Conservation (phyloP, 176 grass and related monocot genomes). For the Eragrostis curvula region DNA sequence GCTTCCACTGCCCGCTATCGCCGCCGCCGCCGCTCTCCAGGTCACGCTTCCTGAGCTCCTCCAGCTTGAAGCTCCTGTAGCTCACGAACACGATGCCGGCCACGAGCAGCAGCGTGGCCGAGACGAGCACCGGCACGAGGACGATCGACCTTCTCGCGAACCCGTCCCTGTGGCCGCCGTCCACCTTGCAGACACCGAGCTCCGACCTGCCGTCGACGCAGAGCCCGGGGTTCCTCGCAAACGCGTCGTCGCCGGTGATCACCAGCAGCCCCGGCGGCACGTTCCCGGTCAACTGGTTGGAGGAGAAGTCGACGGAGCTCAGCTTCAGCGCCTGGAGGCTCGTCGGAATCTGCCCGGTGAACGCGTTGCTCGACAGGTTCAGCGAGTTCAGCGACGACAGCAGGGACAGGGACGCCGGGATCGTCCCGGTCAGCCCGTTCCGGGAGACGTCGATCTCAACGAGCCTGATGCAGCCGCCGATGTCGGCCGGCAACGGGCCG, state of each 20-base stretch:
- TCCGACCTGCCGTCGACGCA: conserved; percentile 55
- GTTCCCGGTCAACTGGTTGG: conserved; percentile 60
- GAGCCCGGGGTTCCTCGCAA: conserved; percentile 57
- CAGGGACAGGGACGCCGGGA: conserved; percentile 51
- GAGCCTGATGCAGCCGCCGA: conserved; percentile 58
- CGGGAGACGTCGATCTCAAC: conserved; percentile 71
- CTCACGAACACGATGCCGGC: conserved; percentile 63
- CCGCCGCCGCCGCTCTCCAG: conserved; percentile 42
- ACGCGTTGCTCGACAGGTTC: conserved; percentile 58
- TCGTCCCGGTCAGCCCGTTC: conserved; percentile 61
- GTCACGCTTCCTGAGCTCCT: conserved; percentile 57
- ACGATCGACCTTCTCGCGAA: conserved; percentile 38
- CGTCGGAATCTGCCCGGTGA: conserved; percentile 63
- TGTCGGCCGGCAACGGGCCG: conserved; percentile 52
- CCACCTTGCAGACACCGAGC: conserved; percentile 49
- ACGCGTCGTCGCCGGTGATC: conserved; percentile 57
- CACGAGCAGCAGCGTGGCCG: conserved; percentile 54
- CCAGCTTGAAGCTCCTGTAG: conserved; percentile 72
- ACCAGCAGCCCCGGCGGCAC: conserved; percentile 67
- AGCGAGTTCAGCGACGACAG: conserved; percentile 78
- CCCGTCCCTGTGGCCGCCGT: conserved; percentile 33
- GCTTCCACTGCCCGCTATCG: conserved; percentile 57
- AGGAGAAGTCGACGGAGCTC: conserved; percentile 82
- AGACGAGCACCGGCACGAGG: conserved; percentile 49
- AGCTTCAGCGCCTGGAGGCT: conserved; percentile 71